Evolutionary conservation across 1,284 basidiomycete species (phyloP).

Genomic region (Albatrellus sp.): DNA sequence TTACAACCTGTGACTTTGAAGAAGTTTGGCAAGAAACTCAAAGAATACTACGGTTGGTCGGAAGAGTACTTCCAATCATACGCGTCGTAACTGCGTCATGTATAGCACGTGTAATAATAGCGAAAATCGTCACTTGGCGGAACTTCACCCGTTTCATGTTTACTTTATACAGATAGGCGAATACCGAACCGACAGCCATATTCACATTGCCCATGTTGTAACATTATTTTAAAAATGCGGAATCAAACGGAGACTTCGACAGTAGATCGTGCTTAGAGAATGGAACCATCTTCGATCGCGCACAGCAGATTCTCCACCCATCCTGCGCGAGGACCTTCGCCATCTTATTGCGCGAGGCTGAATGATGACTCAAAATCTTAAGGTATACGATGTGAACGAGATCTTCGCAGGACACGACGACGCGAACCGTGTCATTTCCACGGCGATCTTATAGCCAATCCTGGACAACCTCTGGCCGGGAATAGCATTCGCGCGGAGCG

Average conservation of each 20-base stretch:
- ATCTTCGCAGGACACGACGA: too few species aligned
- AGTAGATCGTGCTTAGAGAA: too few species aligned
- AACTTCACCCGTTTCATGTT: too few species aligned
- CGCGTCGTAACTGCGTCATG: conserved; percentile 4
- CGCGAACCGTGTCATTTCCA: conserved; percentile 17
- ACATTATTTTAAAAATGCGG: too few species aligned
- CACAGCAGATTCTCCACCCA: too few species aligned
- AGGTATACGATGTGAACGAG: neutral
- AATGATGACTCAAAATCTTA: neutral
- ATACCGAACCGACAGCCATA: too few species aligned
- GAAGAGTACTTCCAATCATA: conserved; percentile 37
- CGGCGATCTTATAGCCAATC: conserved; percentile 14
- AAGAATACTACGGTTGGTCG: conserved; percentile 57
- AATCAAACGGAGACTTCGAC: too few species aligned
- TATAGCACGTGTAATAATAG: neutral
- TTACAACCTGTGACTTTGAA: conserved; percentile 39
- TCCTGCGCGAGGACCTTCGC: neutral
- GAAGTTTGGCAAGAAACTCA: conserved; percentile 45
- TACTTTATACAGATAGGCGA: too few species aligned
- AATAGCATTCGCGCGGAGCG: too few species aligned
- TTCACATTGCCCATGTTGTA: too few species aligned
- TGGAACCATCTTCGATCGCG: too few species aligned
- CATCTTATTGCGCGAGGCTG: neutral
- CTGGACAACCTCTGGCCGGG: conserved; percentile 12
- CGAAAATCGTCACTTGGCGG: too few species aligned